Conservation (phyloP, 176 grass and related monocot species). For the Otatea glauca region DNA sequence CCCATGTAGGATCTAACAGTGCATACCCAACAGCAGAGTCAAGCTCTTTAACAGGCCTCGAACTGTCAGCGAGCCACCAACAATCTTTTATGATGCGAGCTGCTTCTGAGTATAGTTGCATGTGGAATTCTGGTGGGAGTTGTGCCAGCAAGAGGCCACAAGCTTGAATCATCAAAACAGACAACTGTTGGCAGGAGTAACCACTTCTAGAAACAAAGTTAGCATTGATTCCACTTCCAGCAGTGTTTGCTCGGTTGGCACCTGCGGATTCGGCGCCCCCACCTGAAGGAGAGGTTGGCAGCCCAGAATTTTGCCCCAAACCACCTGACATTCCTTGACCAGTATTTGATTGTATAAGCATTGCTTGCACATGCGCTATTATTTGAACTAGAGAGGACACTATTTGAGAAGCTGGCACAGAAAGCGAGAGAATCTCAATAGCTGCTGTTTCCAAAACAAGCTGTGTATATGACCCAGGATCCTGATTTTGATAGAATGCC, state of each 20-base stretch:
- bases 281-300: conserved; percentile 82
- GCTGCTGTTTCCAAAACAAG: conserved; percentile 96
- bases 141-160: conserved; percentile 95
- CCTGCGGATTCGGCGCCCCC: conserved; percentile 62
- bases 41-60: conserved; percentile 85
- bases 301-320: conserved; percentile 68
- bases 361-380: conserved; percentile 82
- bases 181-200: conserved; percentile 85
- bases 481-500: conserved; percentile 98
- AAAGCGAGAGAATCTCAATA: conserved; percentile 95
- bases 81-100: conserved; percentile 93
- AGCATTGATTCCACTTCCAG: conserved; percentile 68
- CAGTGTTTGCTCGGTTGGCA: conserved; percentile 56
- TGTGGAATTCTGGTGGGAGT: conserved; percentile 94
- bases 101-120: conserved; percentile 92
- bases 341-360: conserved; percentile 80
- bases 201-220: conserved; percentile 96
- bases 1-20: conserved; percentile 86
- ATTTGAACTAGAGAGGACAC: conserved; percentile 92
- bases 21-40: conserved; percentile 98
- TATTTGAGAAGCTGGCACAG: conserved; percentile 72
- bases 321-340: conserved; percentile 66
- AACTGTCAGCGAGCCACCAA: conserved; percentile 93
- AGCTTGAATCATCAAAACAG: conserved; percentile 98
- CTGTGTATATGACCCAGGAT: conserved; percentile 96